These are phyloP conservation scores for Nepenthes gracilis DNA, from an alignment of 148 eudicot species.

Conservation along the genomic window DNA sequence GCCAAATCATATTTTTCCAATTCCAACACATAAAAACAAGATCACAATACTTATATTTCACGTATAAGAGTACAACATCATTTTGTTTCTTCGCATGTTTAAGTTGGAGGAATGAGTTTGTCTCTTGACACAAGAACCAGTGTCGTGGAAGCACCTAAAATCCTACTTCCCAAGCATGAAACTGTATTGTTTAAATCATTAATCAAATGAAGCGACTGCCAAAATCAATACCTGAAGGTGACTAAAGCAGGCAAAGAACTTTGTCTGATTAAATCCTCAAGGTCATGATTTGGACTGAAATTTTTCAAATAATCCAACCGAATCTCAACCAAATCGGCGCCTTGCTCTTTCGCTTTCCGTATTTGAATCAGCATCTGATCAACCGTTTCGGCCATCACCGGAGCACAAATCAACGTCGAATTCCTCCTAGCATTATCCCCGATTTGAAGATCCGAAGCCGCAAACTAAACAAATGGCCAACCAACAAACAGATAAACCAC, in stretches of 20 bases:
- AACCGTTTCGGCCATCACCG: constrained; percentile 59
- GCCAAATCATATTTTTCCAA: no score
- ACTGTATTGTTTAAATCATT: no score
- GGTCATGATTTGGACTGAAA: constrained; percentile 38
- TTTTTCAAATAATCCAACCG: constrained; percentile 64
- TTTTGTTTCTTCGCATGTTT: no score
- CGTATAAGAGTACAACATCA: no score
- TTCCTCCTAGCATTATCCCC: constrained; percentile 3
- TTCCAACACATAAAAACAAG: no score
- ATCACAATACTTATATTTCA: no score
- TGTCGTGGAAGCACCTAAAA: no score
- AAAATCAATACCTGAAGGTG: constrained; percentile 55
- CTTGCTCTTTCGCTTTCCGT: constrained; percentile 41
- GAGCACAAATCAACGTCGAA: constrained; percentile 61
- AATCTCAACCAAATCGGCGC: constrained; percentile 79
- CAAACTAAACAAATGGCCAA: constrained; percentile 4
- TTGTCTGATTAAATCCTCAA: constrained; percentile 26
- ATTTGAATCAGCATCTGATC: constrained; percentile 39
- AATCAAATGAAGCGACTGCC: not conserved
- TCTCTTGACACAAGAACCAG: no score
- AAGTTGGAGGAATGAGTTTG: no score
- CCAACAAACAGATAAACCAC: not conserved
- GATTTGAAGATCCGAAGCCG: constrained; percentile 1
- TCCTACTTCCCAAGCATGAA: no score
- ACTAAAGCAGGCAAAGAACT: constrained; percentile 76